Conservation (phyloP, 352 stramenopile genomes). For the Pilasporangium apinafurcum region DNA sequence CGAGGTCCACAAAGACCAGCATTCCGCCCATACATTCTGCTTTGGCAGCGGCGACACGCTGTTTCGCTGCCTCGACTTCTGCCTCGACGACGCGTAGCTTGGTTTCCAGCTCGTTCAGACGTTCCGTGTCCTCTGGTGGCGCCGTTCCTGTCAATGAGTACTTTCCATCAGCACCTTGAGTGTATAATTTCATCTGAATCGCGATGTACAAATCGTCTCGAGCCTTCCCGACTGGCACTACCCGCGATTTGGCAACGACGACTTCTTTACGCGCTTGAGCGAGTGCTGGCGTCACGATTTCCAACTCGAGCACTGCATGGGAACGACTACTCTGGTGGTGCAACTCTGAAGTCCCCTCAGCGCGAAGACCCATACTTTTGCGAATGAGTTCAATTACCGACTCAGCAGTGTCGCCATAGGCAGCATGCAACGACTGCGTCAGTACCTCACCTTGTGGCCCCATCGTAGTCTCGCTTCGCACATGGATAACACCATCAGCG, state of each 20-base stretch:
- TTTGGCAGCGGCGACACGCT: conserved; percentile 8
- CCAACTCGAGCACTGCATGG: conserved; percentile 44
- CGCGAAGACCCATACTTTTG: conserved; percentile 9
- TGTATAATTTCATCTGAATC: conserved; percentile 35
- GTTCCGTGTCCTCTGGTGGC: conserved; percentile 12
- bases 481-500: conserved; percentile 30
- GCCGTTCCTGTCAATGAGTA: conserved; percentile 6
- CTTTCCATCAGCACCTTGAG: conserved; percentile 17
- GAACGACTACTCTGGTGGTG: conserved; percentile 43
- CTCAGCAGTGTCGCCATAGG: conserved; percentile 16
- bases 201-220: conserved; percentile 42
- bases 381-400: conserved; percentile 16
- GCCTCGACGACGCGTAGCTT: conserved; percentile 13
- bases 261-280: conserved; percentile 21
- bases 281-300: conserved; percentile 35
- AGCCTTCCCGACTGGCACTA: conserved; percentile 38
- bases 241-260: conserved; percentile 17
- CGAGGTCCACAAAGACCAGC: conserved; percentile 46
- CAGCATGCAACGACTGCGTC: conserved; percentile 29
- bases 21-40: conserved; percentile 13
- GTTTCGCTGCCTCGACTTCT: conserved; percentile 11
- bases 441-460: conserved; percentile 29
- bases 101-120: conserved; percentile 11
- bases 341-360: conserved; percentile 42
- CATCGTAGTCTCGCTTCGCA: conserved; percentile 41